Evolutionary conservation across 805 yeast species (phyloP).

Genomic region (Ogataea trehalophila): DNA sequence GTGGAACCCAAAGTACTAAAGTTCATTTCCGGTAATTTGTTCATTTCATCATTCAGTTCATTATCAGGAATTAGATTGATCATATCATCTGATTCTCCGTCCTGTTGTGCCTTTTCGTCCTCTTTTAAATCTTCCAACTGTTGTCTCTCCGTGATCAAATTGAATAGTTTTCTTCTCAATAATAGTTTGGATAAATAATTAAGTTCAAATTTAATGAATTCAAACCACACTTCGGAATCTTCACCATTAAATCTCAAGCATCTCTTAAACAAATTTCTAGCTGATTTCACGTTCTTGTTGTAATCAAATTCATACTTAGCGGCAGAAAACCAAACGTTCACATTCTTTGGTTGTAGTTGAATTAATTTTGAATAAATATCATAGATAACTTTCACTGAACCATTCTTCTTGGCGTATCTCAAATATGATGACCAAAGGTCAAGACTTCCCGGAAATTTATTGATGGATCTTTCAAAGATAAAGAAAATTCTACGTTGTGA

Average conservation of each 20-base stretch:
- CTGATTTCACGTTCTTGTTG: constrained; percentile 83
- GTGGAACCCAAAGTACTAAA: constrained; percentile 78
- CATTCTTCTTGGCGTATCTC: constrained; percentile 58
- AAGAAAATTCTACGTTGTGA: constrained; percentile 75
- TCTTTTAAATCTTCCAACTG: constrained; percentile 45
- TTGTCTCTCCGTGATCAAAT: constrained; percentile 68
- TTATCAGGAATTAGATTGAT: constrained; percentile 20
- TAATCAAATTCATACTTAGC: constrained; percentile 90
- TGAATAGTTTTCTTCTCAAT: constrained; percentile 77
- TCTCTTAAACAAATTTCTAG: constrained; percentile 79
- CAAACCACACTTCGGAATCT: constrained; percentile 68
- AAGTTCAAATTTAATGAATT: constrained; percentile 84
- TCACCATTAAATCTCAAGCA: constrained; percentile 82
- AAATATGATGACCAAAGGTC: constrained; percentile 77
- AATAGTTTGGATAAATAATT: constrained; percentile 78
- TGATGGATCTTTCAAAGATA: constrained; percentile 77
- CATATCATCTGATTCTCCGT: constrained; percentile 23
- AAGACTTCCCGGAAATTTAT: constrained; percentile 72
- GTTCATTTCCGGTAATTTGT: constrained; percentile 80
- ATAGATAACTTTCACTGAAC: constrained; percentile 68
- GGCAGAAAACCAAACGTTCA: constrained; percentile 90
- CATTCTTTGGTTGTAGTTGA: constrained; percentile 85
- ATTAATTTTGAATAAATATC: constrained; percentile 72
- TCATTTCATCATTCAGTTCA: constrained; percentile 61
- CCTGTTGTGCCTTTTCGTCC: constrained; percentile 32